Evolutionary conservation across 1,139 yeast species (phyloP), one percentile per base, ranked within the genome.

Genomic region (Maudiozyma humilis): DNA sequence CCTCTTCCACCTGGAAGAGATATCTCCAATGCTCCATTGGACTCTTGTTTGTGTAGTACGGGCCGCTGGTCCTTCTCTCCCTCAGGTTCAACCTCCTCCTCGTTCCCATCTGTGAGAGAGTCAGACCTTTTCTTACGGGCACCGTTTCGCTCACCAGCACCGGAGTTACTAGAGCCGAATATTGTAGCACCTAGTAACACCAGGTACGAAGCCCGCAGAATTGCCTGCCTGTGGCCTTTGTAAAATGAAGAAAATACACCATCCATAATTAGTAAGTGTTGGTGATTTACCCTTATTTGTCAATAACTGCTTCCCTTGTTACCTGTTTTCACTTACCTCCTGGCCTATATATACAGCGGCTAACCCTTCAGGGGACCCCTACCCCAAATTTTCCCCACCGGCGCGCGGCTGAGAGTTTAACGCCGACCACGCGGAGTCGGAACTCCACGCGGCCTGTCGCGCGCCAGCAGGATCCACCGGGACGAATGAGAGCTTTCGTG

Each of bases 121-220:
- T 32, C 12, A 3, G 14, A 27, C 18, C 33, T n/a, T 6, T 16
- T 17, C 27, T 27, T 32, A 5, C 20, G 18, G 3, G 23, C 15
- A 16, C 31, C 14, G 15, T 18, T 29, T 20, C 20, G 34, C 20
- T 23, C 27, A 20, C 27, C 36, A 13, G 16, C 25, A 12, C 14
- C 30, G 32, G 44, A 27, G 2, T 36, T 18, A 20, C 46, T 43
- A 4, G 45, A 20, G 14, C 46, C 44, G 5, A 43, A 40, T 18
- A 60, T 44, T 15, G 63, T 57, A 1, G 54, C 47, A 29, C 56
- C 47, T 6, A 60, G 44, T 39, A 60, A 45, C 33, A 57, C 39
- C 12, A 60, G 45, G 45, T 60, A 60, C 3, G 65, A 60, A 2
- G 56, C 46, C 40, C 59, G 51, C 32, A 60, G 48, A 5, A 60